Base-by-base conservation (phyloP, 345 rosid species). In the Eucalyptus lansdowneana region DNA sequence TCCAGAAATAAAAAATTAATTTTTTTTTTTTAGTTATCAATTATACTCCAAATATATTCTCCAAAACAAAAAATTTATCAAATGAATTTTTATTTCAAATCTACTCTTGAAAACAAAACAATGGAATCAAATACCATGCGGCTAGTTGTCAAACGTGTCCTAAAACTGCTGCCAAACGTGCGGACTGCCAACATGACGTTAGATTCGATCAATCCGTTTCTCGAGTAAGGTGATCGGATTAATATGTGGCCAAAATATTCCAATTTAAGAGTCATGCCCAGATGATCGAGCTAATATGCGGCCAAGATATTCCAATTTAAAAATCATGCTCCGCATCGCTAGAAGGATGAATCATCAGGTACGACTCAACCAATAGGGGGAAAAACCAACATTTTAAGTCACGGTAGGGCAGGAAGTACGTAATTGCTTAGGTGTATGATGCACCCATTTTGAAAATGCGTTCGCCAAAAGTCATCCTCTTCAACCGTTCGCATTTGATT, bases 131-230 rank as follows among this genome's bases (percentile, higher is more conserved):
- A 19, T 8, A 19, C 1, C 1, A 53, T 53, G 1, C 1, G 56
- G 9, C 0, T 0, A 1, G 24, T 53, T 53, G 4, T 0, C 56
- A 53, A 53, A 53, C 10, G n/a, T n/a, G n/a, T n/a, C 2, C 2
- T 11, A 17, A 69, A 69, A 34, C 1, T 9, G 13, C 1, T 6
- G 7, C 25, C 3, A 1, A 0, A 34, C 11, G 5, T 17, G 44
- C 6, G 25, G 3, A 17, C 80, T 19, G 3, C 27, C 22, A 37
- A 19, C 45, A 10, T 11, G 14, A 37, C 25, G 9, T 3, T 0
- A 10, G 27, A 37, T 19, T 72, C 25, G 1, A 72, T 10, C 2
- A 0, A 34, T 8, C 11, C 14, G 25, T 17, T 16, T 34, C 42
- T 34, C 37, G 1, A 34, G 37, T 9, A 69, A 34, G 80, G 3